Evolutionary conservation across 129 eudicot species (phyloP), one percentile per base, ranked within the genome.

Genomic region (Dittrichia graveolens): DNA sequence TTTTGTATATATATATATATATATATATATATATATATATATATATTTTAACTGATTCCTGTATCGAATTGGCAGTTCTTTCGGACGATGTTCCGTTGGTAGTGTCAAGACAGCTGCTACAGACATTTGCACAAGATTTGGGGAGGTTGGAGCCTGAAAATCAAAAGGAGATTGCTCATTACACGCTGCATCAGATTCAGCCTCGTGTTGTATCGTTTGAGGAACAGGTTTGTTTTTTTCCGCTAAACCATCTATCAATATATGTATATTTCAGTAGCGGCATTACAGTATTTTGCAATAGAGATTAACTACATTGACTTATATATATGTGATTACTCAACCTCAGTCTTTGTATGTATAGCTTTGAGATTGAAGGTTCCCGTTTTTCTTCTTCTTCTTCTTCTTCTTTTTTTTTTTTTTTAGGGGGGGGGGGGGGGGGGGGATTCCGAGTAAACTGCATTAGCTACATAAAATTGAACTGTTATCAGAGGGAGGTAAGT

Each of bases 161-260:
- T 67, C 98, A 94, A 65, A 94, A 94, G 93, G 93, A 94, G 74
- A 90, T 94, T 38, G 92, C 96, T 4, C 90, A 94, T 78, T 90
- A 94, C 73, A 86, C 96, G 11, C 96, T 94, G 6, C 85, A 80
- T 68, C 96, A 87, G 91, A 90, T 94, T 76, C 98, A 94, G 84
- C 98, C 96, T 52, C 87, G 97, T 34, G 98, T 94, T 15, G 98
- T 94, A 14, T 94, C 98, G 0, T 94, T 94, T 4, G 98, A 94
- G 63, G 98, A 94, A 65, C 98, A 94, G 92, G 98, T 91, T 38
- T 39, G 16, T 65, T 52, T 76, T 38, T 62, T 13, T 8, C 2
- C 2, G 10, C 38, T 45, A 12, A 24, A 14, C 59, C 18, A 59
- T 60, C 49, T 6, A 34, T 49, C 57, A 46, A 9, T 65, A 13